Conservation (phyloP, 768 basidiomycete genomes). For the Guyanaporus albipodus region DNA sequence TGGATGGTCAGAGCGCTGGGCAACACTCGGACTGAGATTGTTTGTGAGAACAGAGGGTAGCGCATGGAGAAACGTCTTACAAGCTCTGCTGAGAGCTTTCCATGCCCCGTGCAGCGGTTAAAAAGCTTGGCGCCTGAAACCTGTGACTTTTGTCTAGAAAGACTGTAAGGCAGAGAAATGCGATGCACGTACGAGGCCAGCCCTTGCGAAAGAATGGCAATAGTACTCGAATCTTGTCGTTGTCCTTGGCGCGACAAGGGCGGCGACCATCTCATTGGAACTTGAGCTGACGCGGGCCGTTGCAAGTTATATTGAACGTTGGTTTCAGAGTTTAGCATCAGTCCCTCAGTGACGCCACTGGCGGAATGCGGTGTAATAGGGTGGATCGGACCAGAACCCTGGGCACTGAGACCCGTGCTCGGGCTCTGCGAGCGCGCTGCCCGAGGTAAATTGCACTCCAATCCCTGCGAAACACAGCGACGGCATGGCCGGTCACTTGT, state of each 20-base stretch:
- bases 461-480: constrained; percentile 16
- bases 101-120: background rate
- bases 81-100: constrained; percentile 8
- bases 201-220: background rate
- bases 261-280: constrained; percentile 3
- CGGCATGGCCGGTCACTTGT: constrained; percentile 16
- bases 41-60: background rate
- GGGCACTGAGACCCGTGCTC: constrained; percentile 5
- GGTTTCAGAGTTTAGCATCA: background rate
- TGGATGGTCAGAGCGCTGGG: background rate
- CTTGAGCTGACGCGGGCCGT: constrained; percentile 1
- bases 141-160: constrained; percentile 2
- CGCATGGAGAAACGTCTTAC: constrained; percentile 8
- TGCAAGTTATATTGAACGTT: constrained; percentile 4
- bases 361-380: background rate
- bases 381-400: constrained; percentile 8
- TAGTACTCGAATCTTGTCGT: constrained; percentile 2
- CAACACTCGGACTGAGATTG: constrained; percentile 7
- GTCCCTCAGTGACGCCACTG: constrained; percentile 7
- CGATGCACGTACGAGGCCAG: constrained; percentile 12
- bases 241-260: constrained; percentile 1
- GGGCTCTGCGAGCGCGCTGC: constrained; percentile 23
- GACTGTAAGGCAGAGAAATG: background rate
- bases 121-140: background rate
- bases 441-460: constrained; percentile 14